Percentiles rank a stretch among this genome's conserved stretches.
phyloP scores from a whole-genome alignment of 1,139 yeast genomes.

The Yamadazyma kanchanaburiensis region DNA sequence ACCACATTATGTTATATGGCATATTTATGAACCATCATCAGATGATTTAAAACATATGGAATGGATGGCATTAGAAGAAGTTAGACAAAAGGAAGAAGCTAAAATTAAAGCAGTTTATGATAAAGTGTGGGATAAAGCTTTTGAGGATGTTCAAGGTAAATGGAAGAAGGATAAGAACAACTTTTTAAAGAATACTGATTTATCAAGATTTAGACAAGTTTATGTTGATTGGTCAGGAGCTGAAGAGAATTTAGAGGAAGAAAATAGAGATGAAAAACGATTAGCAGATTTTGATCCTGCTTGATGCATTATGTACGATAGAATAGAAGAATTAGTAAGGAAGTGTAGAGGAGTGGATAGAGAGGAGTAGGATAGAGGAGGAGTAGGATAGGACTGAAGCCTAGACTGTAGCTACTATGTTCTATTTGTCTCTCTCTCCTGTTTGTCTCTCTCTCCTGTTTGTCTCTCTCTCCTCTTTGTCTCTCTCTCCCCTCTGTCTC shows the following conservation, averaged over 20 bases:
- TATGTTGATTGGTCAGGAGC: conserved; percentile 69
- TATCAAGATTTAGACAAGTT: conserved; percentile 44
- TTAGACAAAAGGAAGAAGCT: conserved; percentile 65
- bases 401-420: neutral
- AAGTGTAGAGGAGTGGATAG: neutral
- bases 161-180: conserved; percentile 68
- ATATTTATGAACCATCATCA: conserved; percentile 82
- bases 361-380: neutral
- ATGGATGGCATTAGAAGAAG: conserved; percentile 94
- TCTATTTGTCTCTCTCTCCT: too few species aligned
- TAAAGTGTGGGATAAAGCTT: conserved; percentile 73
- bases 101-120: conserved; percentile 67
- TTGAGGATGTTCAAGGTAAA: conserved; percentile 63
- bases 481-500: too few species aligned
- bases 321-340: neutral
- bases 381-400: neutral
- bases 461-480: too few species aligned
- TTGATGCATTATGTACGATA: conserved; percentile 1
- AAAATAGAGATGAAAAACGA: conserved; percentile 23
- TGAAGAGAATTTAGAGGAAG: conserved; percentile 36
- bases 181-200: conserved; percentile 72
- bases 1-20: conserved; percentile 93
- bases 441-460: too few species aligned
- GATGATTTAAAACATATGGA: conserved; percentile 92
- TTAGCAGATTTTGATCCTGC: conserved; percentile 45